Conservation (phyloP, 768 basidiomycete species). For the Lactarius evosmus region DNA sequence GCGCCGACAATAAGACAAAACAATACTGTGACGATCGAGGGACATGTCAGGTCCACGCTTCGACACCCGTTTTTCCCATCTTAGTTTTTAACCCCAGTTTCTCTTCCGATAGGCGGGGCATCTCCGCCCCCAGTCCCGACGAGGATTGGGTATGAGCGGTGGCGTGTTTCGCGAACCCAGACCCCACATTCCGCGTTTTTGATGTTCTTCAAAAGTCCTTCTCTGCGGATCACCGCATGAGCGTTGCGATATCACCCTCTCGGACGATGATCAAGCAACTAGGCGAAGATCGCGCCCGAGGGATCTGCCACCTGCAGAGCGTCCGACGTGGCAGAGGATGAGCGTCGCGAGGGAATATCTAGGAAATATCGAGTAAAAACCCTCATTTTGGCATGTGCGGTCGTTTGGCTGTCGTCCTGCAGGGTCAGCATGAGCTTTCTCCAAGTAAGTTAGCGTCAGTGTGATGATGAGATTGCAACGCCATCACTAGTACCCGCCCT, state of each 20-base stretch:
- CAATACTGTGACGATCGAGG: not conserved
- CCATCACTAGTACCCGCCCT: not conserved
- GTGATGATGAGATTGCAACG: not conserved
- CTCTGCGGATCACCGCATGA: not conserved
- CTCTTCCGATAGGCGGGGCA: not conserved
- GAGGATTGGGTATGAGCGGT: not conserved
- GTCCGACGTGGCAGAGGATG: not conserved
- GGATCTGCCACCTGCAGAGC: not conserved
- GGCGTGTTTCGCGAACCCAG: not conserved
- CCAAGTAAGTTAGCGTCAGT: not conserved
- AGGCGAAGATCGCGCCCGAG: not conserved
- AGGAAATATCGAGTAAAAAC: not conserved
- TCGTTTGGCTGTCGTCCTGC: not conserved
- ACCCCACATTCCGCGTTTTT: not conserved
- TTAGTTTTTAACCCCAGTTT: not conserved
- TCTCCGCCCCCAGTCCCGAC: not conserved
- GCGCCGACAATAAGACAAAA: not conserved
- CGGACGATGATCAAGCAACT: not conserved
- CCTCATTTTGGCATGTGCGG: not conserved
- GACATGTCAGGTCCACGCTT: not conserved
- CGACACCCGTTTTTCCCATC: not conserved
- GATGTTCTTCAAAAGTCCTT: not conserved
- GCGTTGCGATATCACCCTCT: not conserved
- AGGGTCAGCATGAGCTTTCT: not conserved
- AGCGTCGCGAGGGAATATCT: not conserved